Base-by-base conservation (phyloP, 176 grass and related monocot species). In the Oryza glaberrima region DNA sequence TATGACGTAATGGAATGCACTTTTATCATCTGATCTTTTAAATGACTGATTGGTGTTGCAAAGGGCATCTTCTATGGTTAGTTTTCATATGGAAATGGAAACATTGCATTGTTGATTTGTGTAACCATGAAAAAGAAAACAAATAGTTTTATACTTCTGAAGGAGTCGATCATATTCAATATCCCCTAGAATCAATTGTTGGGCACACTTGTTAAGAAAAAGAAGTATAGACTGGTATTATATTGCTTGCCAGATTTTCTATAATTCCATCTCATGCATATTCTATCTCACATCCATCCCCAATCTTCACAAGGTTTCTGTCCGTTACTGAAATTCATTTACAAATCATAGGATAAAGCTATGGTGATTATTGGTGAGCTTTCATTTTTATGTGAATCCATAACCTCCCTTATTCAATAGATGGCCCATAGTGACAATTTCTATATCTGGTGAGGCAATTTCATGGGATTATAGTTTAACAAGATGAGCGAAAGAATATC, bases 111-210 rank as follows among this genome's bases (percentile, higher is more conserved):
- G 14, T 11, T 23, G 45, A 77, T 68, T 61, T 81, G 65, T 13
- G 70, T 12, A 77, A 76, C 65, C 20, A 10, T 81, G 22, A 36
- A 23, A 44, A 23, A 17, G n/a, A 56, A 69, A 76, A 41, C 23
- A 87, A 81, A 63, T 12, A 19, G 56, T 32, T 32, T 44, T 38
- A 67, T 86, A 68, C 46, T 86, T 82, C 23, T 82, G 15, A 66
- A 82, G 65, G 63, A 73, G 60, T 70, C 49, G 45, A 9, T 26
- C 64, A 58, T 75, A 82, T 77, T 14, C 40, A 60, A 4, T 76
- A 13, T 67, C 69, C 35, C 76, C 45, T 58, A 54, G 45, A 90
- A 46, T 46, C 34, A 32, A 72, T 58, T 72, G 7, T 82, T 72
- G 3, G 14, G 60, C 46, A 54, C 32, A 40, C 14, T 47, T 82